phyloP scores from a whole-genome alignment of 2,329 filamentous ascomycete species.

The Dactylella cylindrospora region DNA sequence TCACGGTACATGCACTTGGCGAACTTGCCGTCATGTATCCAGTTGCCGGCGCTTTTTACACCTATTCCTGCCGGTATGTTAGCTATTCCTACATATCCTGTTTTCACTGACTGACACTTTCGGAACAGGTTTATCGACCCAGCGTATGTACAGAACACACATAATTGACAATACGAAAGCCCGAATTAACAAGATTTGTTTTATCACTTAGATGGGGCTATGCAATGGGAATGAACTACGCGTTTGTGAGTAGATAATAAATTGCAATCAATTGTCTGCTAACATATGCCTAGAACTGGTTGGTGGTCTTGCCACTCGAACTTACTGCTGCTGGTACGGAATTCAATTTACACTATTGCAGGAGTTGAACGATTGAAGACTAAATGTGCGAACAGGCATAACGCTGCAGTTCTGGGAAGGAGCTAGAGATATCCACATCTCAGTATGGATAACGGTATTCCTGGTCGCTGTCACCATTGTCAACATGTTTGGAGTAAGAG shows the following conservation, averaged over 20 bases:
- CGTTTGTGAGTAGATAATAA: slow-evolving; percentile 45
- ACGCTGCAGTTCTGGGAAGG: slow-evolving; percentile 43
- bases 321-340: slow-evolving; percentile 60
- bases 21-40: slow-evolving; percentile 54
- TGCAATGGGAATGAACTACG: slow-evolving; percentile 60
- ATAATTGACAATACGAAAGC: neutral
- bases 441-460: slow-evolving; percentile 45
- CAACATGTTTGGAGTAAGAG: slow-evolving; percentile 48
- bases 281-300: slow-evolving; percentile 51
- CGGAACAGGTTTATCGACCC: slow-evolving; percentile 28
- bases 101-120: slow-evolving; percentile 39
- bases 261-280: neutral
- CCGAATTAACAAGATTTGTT: neutral
- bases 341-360: too few relatives aligned
- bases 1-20: slow-evolving; percentile 47
- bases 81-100: too few relatives aligned
- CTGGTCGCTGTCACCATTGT: slow-evolving; percentile 45
- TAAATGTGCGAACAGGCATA: too few relatives aligned
- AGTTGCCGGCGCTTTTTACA: slow-evolving; percentile 56
- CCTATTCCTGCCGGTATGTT: slow-evolving; percentile 57
- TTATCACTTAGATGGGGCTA: slow-evolving; percentile 53
- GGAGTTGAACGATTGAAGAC: too few relatives aligned
- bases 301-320: slow-evolving; percentile 60
- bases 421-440: slow-evolving; percentile 35
- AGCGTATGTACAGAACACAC: slow-evolving; percentile 12